Evolutionary conservation across 2,329 filamentous ascomycete genomes (phyloP).

Genomic region (Aspergillus ruber): DNA sequence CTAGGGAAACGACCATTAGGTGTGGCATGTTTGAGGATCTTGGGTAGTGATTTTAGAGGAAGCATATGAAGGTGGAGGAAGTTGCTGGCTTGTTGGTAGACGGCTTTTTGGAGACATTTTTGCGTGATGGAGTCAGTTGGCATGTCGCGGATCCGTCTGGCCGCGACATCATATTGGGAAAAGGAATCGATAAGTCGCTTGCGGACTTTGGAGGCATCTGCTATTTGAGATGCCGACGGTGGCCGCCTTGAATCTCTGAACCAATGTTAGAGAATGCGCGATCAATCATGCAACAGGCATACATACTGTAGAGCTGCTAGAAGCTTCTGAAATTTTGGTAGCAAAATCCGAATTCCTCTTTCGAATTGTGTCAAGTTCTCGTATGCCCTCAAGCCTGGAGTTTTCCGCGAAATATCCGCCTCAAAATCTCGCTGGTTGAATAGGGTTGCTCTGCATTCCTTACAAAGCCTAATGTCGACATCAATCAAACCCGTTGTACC

Average conservation of each 20-base stretch:
- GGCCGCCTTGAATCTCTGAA: constrained; percentile 56
- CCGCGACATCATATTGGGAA: constrained; percentile 76
- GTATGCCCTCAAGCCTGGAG: constrained; percentile 72
- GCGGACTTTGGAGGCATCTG: constrained; percentile 82
- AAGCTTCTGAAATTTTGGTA: constrained; percentile 78
- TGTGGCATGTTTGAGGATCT: constrained; percentile 58
- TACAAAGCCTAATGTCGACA: constrained; percentile 85
- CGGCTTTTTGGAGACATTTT: constrained; percentile 66
- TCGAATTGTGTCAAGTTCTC: constrained; percentile 82
- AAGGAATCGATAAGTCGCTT: constrained; percentile 85
- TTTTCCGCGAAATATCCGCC: constrained; percentile 60
- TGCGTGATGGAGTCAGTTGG: constrained; percentile 67
- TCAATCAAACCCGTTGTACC: constrained; percentile 50
- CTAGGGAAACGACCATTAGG: constrained; percentile 40
- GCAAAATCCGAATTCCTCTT: constrained; percentile 70
- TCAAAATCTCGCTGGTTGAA: constrained; percentile 73
- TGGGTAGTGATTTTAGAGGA: constrained; percentile 68
- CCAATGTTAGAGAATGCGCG: too few species aligned
- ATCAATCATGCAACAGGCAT: not conserved
- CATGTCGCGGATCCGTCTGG: constrained; percentile 72
- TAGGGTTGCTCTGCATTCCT: constrained; percentile 69
- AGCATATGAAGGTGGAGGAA: constrained; percentile 91
- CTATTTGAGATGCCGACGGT: constrained; percentile 62
- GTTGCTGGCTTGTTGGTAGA: constrained; percentile 72
- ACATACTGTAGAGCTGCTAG: constrained; percentile 62